Conservation (phyloP, 495 filamentous ascomycete species). For the Amorphotheca resinae region DNA sequence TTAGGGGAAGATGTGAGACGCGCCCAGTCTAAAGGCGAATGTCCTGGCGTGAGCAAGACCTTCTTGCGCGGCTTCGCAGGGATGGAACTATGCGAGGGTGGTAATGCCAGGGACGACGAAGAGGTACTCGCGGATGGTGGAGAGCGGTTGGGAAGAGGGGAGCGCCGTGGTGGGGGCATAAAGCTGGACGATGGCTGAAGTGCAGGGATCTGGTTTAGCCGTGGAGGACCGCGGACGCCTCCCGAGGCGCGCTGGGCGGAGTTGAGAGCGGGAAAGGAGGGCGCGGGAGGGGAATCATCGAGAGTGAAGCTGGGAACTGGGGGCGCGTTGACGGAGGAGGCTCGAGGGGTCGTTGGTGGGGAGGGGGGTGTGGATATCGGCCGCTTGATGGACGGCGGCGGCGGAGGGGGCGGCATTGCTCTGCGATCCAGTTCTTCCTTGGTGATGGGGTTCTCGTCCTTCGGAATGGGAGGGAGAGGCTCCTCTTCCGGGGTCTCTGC, state of each 20-base stretch:
- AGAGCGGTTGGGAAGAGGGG: conserved; percentile 25
- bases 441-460: background rate
- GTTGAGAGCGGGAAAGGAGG: conserved; percentile 29
- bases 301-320: conserved; percentile 10
- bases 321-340: background rate
- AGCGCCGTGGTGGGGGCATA: conserved; percentile 16
- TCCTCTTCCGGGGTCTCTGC: background rate
- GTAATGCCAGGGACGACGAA: conserved; percentile 28
- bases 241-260: conserved; percentile 28
- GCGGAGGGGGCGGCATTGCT: conserved; percentile 21
- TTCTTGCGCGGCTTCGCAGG: conserved; percentile 37
- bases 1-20: conserved; percentile 51
- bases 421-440: conserved; percentile 24
- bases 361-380: background rate
- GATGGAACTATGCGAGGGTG: conserved; percentile 33
- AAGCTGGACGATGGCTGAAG: conserved; percentile 6
- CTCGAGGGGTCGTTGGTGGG: conserved; percentile 6
- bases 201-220: conserved; percentile 11
- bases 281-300: background rate
- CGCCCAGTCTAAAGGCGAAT: conserved; percentile 94
- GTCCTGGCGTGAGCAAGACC: conserved; percentile 71
- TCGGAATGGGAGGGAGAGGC: background rate
- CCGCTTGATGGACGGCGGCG: conserved; percentile 13
- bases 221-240: conserved; percentile 13
- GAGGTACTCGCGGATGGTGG: conserved; percentile 6